phyloP scores from a whole-genome alignment of 225 moss, liverwort and hornwort species.

The Anthoceros angustus region DNA sequence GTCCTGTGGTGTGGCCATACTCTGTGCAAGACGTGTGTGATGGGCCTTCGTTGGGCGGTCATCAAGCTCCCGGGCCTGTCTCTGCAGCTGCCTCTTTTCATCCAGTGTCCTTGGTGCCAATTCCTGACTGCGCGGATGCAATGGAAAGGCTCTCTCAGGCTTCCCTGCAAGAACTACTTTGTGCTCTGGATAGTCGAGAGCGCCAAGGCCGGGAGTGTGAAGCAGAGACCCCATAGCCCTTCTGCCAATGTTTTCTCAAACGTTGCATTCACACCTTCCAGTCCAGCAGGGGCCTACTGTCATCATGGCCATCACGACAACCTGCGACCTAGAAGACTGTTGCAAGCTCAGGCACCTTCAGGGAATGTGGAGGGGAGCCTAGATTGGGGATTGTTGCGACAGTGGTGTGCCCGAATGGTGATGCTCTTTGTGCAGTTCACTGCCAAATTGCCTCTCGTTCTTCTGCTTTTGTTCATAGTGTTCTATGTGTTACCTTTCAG shows the following conservation, averaged over 20 bases:
- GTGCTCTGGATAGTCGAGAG: slow-evolving; percentile 83
- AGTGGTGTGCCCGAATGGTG: slow-evolving; percentile 22
- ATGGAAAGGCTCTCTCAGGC: slow-evolving; percentile 73
- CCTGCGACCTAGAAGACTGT: slow-evolving; percentile 11
- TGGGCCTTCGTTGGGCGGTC: slow-evolving; percentile 64
- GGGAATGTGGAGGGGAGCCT: slow-evolving; percentile 14
- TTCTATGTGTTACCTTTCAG: slow-evolving; percentile 75
- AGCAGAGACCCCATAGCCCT: slow-evolving; percentile 21
- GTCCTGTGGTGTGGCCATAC: slow-evolving; percentile 97
- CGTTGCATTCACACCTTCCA: slow-evolving; percentile 11
- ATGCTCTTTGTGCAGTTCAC: slow-evolving; percentile 45
- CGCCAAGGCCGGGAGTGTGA: slow-evolving; percentile 25
- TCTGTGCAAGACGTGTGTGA: slow-evolving; percentile 60
- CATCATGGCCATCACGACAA: slow-evolving; percentile 11
- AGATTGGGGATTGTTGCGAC: slow-evolving; percentile 29
- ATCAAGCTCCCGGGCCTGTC: slow-evolving; percentile 56
- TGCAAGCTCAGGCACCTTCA: slow-evolving; percentile 3
- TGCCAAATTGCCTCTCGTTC: slow-evolving; percentile 57
- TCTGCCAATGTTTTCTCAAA: not conserved
- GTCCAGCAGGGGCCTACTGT: slow-evolving; percentile 8
- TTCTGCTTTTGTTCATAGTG: slow-evolving; percentile 63
- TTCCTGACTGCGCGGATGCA: slow-evolving; percentile 63
- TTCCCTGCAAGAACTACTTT: slow-evolving; percentile 84
- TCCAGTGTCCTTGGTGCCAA: slow-evolving; percentile 91
- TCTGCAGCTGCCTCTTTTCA: slow-evolving; percentile 74